Evolutionary conservation across 805 yeast genomes (phyloP), one percentile per base, ranked within the genome.

Genomic region (Metschnikowia koreensis): DNA sequence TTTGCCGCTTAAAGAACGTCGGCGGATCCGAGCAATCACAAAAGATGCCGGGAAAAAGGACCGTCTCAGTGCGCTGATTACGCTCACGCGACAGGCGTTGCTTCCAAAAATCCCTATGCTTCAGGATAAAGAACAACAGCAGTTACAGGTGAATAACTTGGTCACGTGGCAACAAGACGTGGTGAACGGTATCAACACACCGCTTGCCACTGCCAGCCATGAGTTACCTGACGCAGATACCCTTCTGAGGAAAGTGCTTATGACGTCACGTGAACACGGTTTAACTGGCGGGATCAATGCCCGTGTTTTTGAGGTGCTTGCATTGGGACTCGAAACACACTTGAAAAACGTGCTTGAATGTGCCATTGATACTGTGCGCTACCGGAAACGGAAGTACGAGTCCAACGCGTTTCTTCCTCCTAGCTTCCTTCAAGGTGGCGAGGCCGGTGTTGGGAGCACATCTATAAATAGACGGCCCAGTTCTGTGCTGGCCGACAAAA

Each of bases 141-240:
- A 68, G 53, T 58, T 68, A 45, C 77, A 72, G 49, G 77, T 73
- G 29, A 74, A 72, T 49, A 81, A 81, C 58, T 79, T 89, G 34
- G 79, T 84, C 31, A 86, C 86, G 59, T 91, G 97, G 93, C 89
- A 96, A 22, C 97, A 92, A 66, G 98, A 94, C 64, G 89, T 94
- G 15, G 79, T 86, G 48, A 91, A 86, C 62, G 96, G 94, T 3
- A 80, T 89, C 50, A 90, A 88, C 59, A 81, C 94, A 1, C 93
- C 94, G 5, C 74, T 92, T 36, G 80, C 93, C 1, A 74, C 88
- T 0, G 96, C 93, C 58, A 75, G 81, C 37, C 89, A 77, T 64
- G 92, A 92, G 56, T 67, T 94, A 6, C 97, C 97, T 0, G 98
- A 93, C 58, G 75, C 77, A 39, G 91, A 84, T 43, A 79, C 78